phyloP scores from a whole-genome alignment of 441 rosid genomes.

The Populus hybrid region DNA sequence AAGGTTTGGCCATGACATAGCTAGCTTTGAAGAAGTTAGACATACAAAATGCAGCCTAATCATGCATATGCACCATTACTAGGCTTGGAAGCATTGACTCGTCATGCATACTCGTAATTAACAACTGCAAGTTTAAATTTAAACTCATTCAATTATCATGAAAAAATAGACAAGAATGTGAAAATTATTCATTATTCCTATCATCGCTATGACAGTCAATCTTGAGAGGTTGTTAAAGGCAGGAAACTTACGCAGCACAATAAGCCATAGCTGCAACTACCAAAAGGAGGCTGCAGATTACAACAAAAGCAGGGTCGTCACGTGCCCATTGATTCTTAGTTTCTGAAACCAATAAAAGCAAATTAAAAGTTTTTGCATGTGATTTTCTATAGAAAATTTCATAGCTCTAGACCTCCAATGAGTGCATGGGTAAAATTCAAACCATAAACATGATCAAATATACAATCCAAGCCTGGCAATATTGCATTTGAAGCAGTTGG shows the following conservation, averaged over 20 bases:
- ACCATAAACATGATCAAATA: neutral
- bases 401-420: neutral
- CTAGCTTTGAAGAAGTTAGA: slow-evolving; percentile 7
- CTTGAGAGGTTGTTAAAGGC: neutral
- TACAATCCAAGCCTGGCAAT: neutral
- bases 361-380: slow-evolving; percentile 1
- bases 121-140: neutral
- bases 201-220: neutral
- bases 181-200: neutral
- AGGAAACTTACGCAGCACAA: slow-evolving; percentile 85
- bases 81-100: neutral
- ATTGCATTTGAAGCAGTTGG: neutral
- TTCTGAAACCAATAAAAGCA: slow-evolving; percentile 48
- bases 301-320: slow-evolving; percentile 97
- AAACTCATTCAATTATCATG: neutral
- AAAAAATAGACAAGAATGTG: neutral
- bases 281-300: slow-evolving; percentile 89
- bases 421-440: slow-evolving; percentile 6
- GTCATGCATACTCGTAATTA: neutral
- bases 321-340: slow-evolving; percentile 99
- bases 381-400: neutral
- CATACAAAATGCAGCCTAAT: slow-evolving; percentile 4
- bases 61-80: neutral
- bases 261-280: slow-evolving; percentile 79
- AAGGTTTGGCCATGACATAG: neutral